Conservation (phyloP, 2,329 filamentous ascomycete genomes). For the Xylariales sp. region DNA sequence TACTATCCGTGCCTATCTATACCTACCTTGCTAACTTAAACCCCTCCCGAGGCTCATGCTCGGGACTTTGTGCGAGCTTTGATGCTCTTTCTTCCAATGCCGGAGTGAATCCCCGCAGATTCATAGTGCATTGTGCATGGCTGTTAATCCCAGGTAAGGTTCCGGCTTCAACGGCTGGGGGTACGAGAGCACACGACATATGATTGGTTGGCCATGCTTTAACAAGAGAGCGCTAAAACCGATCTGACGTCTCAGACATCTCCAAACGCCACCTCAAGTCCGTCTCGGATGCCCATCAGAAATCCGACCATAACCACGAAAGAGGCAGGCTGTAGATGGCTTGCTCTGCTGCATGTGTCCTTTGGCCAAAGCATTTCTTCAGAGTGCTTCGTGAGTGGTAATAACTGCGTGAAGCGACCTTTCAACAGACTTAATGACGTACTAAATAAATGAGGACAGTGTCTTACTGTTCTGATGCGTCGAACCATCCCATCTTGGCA, state of each 20-base stretch:
- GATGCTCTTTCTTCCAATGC: background rate
- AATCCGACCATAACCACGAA: conserved; percentile 3
- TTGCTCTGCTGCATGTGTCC: background rate
- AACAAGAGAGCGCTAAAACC: conserved; percentile 30
- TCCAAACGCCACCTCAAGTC: conserved; percentile 21
- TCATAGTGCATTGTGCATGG: background rate
- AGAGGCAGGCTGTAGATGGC: background rate
- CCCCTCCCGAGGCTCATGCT: too few relatives aligned
- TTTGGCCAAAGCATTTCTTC: too few relatives aligned
- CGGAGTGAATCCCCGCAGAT: background rate
- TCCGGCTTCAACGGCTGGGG: background rate
- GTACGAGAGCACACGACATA: background rate
- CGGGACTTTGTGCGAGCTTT: too few relatives aligned
- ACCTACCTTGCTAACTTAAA: too few relatives aligned
- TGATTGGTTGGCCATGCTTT: conserved; percentile 18
- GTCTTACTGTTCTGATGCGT: too few relatives aligned
- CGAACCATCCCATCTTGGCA: conserved; percentile 6
- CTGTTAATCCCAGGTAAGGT: too few relatives aligned
- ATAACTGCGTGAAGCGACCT: too few relatives aligned
- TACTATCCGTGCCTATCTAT: too few relatives aligned
- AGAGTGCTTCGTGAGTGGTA: too few relatives aligned
- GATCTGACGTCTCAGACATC: conserved; percentile 26
- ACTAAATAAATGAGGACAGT: too few relatives aligned
- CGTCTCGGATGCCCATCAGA: conserved; percentile 19
- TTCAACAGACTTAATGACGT: too few relatives aligned